phyloP scores from a whole-genome alignment of 2,329 filamentous ascomycete species.

The Calcarisporium arbuscula region DNA sequence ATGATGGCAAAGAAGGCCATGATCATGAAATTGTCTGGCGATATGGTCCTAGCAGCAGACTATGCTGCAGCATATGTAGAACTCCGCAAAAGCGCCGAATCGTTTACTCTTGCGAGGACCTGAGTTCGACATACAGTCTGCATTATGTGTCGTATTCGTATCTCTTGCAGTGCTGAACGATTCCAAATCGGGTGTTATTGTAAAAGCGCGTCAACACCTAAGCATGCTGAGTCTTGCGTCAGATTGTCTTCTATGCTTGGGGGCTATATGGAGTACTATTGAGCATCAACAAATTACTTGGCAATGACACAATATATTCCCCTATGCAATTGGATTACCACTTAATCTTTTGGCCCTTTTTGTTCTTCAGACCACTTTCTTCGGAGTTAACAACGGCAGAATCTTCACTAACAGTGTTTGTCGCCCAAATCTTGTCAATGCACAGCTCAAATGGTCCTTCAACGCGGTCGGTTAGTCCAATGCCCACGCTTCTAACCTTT shows the following conservation, averaged over 20 bases:
- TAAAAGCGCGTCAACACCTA: too few species aligned
- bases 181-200: too few species aligned
- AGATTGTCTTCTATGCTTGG: too few species aligned
- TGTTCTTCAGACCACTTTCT: conserved; percentile 27
- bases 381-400: conserved; percentile 14
- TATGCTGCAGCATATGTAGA: conserved; percentile 60
- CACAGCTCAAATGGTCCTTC: conserved; percentile 83
- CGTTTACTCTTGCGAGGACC: conserved; percentile 19
- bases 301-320: too few species aligned
- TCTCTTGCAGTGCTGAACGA: too few species aligned
- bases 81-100: conserved; percentile 37
- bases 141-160: too few species aligned
- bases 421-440: conserved; percentile 85
- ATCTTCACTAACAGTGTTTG: conserved; percentile 46
- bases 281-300: too few species aligned
- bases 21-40: conserved; percentile 64
- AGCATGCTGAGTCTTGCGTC: too few species aligned
- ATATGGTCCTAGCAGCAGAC: conserved; percentile 57
- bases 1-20: conserved; percentile 77
- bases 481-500: conserved; percentile 77
- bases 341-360: conserved; percentile 29
- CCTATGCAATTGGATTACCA: conserved; percentile 23
- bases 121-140: too few species aligned
- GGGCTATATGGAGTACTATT: too few species aligned
- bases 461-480: conserved; percentile 82